Evolutionary conservation across 2,329 filamentous ascomycete genomes (phyloP), one percentile per base, ranked within the genome.

Genomic region (Fusarium tupiense): DNA sequence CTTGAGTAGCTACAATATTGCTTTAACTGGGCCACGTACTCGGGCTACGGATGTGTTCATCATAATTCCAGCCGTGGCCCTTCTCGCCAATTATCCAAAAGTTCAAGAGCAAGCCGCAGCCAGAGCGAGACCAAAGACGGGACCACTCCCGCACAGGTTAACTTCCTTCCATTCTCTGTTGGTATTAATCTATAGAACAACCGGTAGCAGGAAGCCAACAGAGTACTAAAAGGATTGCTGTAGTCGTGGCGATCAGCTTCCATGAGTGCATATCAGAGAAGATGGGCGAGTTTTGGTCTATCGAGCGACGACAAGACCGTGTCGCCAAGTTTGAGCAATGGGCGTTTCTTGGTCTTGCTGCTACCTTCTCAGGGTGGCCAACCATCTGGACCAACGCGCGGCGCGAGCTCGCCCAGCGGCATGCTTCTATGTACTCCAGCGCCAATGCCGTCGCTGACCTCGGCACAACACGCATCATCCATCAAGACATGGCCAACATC

Each of bases 181-280:
- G 40, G 14, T 43, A 6, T 1, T 43, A 22, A n/a, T 43, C 8
- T 16, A 1, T 43, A 43, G 13, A n/a, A 16, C 8, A 20, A 5
- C 22, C 8, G 4, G 14, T 10, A 43, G 14, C 1, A 10, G 40
- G 6, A 0, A 6, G 3, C 6, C 40, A 41, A 1, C 8, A 43
- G 0, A 4, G 12, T 43, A 43, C 13, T 16, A 0, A 1, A 43
- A 43, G 0, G 22, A 2, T n/a, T 43, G 22, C 40, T n/a, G 2
- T 43, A 0, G 22, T n/a, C 40, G 22, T 43, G 8, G n/a, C 22
- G 22, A 10, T n/a, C 22, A 43, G 40, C 22, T 43, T 43, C 14
- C 40, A 43, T 1, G 14, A 9, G 8, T 43, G 22, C 22, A 22
- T 43, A n/a, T 22, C 40, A 10, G 22, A 43, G 13, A n/a, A 43